phyloP scores from a whole-genome alignment of 441 rosid species.

The Kokia cookei region DNA sequence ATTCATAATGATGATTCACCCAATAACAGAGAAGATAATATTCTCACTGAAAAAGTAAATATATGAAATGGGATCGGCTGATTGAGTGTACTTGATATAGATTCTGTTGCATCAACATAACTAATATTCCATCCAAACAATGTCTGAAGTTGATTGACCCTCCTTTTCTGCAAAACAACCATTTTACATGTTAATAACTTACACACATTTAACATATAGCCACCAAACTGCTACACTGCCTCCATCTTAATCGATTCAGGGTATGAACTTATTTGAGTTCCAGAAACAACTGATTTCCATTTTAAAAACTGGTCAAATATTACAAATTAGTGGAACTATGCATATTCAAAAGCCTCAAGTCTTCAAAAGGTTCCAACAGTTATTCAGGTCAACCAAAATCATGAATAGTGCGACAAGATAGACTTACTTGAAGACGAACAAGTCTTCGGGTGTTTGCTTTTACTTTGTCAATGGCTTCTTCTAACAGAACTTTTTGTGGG shows the following conservation, averaged over 20 bases:
- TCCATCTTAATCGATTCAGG: neutral
- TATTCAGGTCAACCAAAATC: neutral
- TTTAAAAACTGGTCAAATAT: neutral
- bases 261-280: neutral
- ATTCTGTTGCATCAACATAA: slow-evolving; percentile 64
- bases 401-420: neutral
- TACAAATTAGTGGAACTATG: neutral
- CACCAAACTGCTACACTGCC: neutral
- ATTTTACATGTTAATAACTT: neutral
- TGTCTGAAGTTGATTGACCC: slow-evolving; percentile 48
- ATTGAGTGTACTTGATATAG: slow-evolving; percentile 42
- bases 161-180: slow-evolving; percentile 58
- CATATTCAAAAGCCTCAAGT: neutral
- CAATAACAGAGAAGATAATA: neutral
- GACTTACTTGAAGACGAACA: slow-evolving; percentile 74
- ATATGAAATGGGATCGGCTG: neutral
- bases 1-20: neutral
- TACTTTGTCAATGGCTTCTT: slow-evolving; percentile 64
- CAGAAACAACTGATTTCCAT: neutral
- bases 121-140: slow-evolving; percentile 78
- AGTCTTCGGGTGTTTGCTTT: slow-evolving; percentile 79
- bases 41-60: neutral
- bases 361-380: neutral
- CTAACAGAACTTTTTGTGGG: slow-evolving; percentile 38
- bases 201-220: neutral